Base-by-base conservation (phyloP, 2,329 filamentous ascomycete species). In the Bipolaris zeicola region DNA sequence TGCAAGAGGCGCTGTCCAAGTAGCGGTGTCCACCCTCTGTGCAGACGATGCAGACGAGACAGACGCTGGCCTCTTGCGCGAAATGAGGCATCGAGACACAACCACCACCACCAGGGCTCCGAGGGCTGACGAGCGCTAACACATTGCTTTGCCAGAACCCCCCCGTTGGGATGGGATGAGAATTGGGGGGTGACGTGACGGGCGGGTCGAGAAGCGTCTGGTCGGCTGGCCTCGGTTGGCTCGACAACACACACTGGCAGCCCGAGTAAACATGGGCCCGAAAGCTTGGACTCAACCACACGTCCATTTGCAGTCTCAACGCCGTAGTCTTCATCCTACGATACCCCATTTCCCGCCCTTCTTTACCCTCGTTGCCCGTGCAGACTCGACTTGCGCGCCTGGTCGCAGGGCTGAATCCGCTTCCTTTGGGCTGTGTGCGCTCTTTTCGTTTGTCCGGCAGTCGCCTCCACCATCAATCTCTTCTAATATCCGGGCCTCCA, bases 301-400 rank as follows among this genome's bases (percentile, higher is more conserved):
- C 51, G 55, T 61, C 64, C 66, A 63, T 63, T 63, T 67, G 62
- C 70, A 65, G 60, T 58, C 43, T 61, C 64, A 51, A 55, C 65
- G 65, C 68, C 63, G 66, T 62, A 38, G 56, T 64, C 65, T 58
- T 57, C 54, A 53, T 60, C 61, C 22, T 64, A 49, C 59, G 36
- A 60, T 52, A 58, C 63, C 57, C 57, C 57, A 56, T 52, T 56
- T 52, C 64, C 51, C 66, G 70, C 70, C 65, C 66, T 62, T 73
- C 66, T 69, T 18, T 47, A 26, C 33, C 45, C 37, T 48, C 33
- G 67, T 41, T 62, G 66, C 63, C 62, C 53, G 63, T 57, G 65
- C 65, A 58, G 67, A 58, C 50, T 51, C 39, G 53, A 54, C 57
- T 57, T 58, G 61, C 58, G 53, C 51, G 61, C 65, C 58, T 55